Evolutionary conservation across 768 basidiomycete genomes (phyloP).

Genomic region (Porpolomopsis calyptriformis): DNA sequence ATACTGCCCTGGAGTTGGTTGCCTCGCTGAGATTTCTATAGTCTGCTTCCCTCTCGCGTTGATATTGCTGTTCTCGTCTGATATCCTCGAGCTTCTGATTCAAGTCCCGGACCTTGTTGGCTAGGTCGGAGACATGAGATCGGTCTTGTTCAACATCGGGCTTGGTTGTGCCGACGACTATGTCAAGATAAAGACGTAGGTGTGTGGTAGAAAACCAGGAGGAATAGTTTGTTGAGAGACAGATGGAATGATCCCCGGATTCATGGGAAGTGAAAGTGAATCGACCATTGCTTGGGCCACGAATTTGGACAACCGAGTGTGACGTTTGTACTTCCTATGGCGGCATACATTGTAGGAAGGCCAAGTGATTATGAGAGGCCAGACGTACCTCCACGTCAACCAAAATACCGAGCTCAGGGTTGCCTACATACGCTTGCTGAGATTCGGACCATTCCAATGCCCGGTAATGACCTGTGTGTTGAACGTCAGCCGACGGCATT

Average conservation of each 20-base stretch:
- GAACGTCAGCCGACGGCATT: conserved; percentile 1
- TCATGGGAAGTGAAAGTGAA: conserved; percentile 99
- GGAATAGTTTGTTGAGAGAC: conserved; percentile 86
- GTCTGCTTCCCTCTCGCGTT: conserved; percentile 87
- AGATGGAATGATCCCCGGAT: conserved; percentile 94
- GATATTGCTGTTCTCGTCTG: conserved; percentile 92
- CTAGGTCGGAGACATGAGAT: conserved; percentile 72
- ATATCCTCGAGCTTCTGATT: conserved; percentile 92
- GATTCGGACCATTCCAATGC: conserved; percentile 86
- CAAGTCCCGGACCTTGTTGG: conserved; percentile 78
- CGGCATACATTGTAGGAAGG: neutral
- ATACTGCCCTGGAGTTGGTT: conserved; percentile 88
- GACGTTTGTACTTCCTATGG: conserved; percentile 75
- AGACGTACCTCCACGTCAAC: conserved; percentile 79
- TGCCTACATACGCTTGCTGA: conserved; percentile 52
- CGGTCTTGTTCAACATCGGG: conserved; percentile 82
- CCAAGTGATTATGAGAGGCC: neutral
- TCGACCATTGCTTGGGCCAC: conserved; percentile 80
- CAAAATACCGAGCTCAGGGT: conserved; percentile 75
- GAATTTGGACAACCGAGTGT: conserved; percentile 76
- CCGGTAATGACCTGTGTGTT: conserved; percentile 69
- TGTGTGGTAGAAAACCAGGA: conserved; percentile 82
- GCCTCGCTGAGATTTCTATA: conserved; percentile 82
- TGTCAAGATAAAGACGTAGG: conserved; percentile 89
- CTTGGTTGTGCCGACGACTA: conserved; percentile 82